Conservation (phyloP, 2,329 filamentous ascomycete genomes). For the Talaromyces piceae region DNA sequence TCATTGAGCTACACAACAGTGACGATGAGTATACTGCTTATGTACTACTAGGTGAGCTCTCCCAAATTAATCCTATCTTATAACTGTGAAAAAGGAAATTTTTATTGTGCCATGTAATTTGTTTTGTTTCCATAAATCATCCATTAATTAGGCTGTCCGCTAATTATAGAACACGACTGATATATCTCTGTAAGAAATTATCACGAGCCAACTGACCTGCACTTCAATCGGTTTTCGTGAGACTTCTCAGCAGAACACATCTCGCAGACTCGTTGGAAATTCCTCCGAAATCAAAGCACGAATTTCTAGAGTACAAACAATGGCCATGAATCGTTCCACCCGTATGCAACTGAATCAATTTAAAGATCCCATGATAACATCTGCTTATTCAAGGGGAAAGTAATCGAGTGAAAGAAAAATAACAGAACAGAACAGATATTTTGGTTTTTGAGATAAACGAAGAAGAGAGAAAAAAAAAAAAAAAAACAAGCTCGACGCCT, state of each 20-base stretch:
- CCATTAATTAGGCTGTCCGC: background rate
- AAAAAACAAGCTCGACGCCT: conserved; percentile 20
- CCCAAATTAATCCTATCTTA: too few species aligned
- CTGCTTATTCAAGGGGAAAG: background rate
- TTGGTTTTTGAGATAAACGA: too few species aligned
- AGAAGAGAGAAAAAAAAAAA: background rate
- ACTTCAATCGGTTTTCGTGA: conserved; percentile 1
- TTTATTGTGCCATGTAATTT: too few species aligned
- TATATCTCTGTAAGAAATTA: background rate
- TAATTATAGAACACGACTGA: background rate
- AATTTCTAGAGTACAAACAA: conserved; percentile 2
- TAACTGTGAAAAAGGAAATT: too few species aligned
- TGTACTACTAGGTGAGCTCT: too few species aligned
- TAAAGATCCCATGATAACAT: conserved; percentile 13
- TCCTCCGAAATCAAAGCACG: background rate
- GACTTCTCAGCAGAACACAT: conserved; percentile 1
- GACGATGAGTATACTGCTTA: too few species aligned
- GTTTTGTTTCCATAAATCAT: too few species aligned
- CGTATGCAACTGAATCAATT: conserved; percentile 9
- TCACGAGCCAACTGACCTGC: background rate
- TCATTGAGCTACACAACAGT: too few species aligned
- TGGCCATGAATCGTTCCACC: background rate
- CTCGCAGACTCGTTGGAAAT: background rate
- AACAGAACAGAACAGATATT: too few species aligned
- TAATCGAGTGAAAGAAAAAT: background rate